Percentiles rank a stretch among this genome's conserved stretches.
phyloP scores from a whole-genome alignment of 495 filamentous ascomycete genomes.

The Tuber umbilicatum region DNA sequence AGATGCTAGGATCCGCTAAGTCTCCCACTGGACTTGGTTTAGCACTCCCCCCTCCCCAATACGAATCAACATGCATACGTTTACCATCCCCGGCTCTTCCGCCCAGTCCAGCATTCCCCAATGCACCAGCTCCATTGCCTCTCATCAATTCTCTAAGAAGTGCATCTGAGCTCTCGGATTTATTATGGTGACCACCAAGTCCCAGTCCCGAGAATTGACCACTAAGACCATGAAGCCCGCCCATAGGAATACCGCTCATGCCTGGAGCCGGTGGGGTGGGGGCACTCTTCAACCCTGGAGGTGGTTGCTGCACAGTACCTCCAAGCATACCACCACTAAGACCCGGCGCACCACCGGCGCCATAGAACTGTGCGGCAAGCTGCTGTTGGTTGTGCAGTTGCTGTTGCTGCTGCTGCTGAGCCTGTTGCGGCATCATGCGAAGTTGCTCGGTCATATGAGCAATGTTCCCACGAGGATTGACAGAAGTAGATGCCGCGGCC shows the following conservation, averaged over 20 bases:
- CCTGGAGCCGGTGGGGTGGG: slow-evolving; percentile 66
- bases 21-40: slow-evolving; percentile 60
- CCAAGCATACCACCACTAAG: slow-evolving; percentile 29
- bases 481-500: slow-evolving; percentile 51
- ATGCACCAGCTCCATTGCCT: slow-evolving; percentile 27
- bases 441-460: slow-evolving; percentile 84
- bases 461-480: slow-evolving; percentile 76
- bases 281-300: slow-evolving; percentile 88
- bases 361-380: slow-evolving; percentile 57
- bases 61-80: slow-evolving; percentile 42
- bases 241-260: slow-evolving; percentile 45
- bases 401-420: slow-evolving; percentile 45
- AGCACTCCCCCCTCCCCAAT: slow-evolving; percentile 37
- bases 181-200: slow-evolving; percentile 35
- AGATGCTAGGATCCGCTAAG: slow-evolving; percentile 98
- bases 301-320: slow-evolving; percentile 71
- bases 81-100: slow-evolving; percentile 39
- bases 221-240: slow-evolving; percentile 63
- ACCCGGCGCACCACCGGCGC: slow-evolving; percentile 44
- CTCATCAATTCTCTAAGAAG: slow-evolving; percentile 39
- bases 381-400: slow-evolving; percentile 54
- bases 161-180: slow-evolving; percentile 32
- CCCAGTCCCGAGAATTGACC: slow-evolving; percentile 45
- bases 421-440: slow-evolving; percentile 73
- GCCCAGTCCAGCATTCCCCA: slow-evolving; percentile 25